Base-by-base conservation (phyloP, 495 filamentous ascomycete species). In the Penicillium angulare region DNA sequence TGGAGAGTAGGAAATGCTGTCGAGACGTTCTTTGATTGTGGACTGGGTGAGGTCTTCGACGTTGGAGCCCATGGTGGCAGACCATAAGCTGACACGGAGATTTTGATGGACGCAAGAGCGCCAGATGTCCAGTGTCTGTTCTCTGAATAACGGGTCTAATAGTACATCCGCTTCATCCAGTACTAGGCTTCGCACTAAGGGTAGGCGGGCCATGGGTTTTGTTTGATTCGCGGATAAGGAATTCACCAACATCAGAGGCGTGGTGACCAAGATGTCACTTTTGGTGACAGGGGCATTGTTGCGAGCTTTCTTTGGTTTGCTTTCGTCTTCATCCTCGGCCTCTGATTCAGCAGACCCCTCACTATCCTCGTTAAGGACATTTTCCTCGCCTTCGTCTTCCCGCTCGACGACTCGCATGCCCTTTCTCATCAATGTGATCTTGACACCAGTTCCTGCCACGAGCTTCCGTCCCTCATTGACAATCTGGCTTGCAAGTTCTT, bases 141-240 rank as follows among this genome's bases (percentile, higher is more conserved):
- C 86, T 24, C 88, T 80, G 72, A 98, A 97, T 10, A 95, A 74
- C 10, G 87, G 84, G 52, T 99, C 93, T 12, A 98, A 79, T 10
- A 98, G 84, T 17, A 97, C 89, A 68, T 98, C 93, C 7, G 91
- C 93, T 74, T 98, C 93, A 57, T 98, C 93, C 6, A 98, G 73
- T 17, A 97, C 80, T 31, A 98, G 71, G 43, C 81, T 80, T 15
- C 78, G 75, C 15, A 96, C 82, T 2, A 80, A 71, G 2, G 86
- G 82, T 8, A 96, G 65, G 5, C 66, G 64, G 20, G 71, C 72
- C 42, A 74, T 57, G 8, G 68, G 61, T 13, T 65, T 72, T 5
- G 69, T 68, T 7, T 71, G 67, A 13, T 72, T 66, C 5, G 72
- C 75, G 15, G 84, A 78, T 9, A 96, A 65, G 3, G 89, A 84